Evolutionary conservation across 805 yeast genomes (phyloP), one percentile per base, ranked within the genome.

Genomic region (Ogataea kodamae): DNA sequence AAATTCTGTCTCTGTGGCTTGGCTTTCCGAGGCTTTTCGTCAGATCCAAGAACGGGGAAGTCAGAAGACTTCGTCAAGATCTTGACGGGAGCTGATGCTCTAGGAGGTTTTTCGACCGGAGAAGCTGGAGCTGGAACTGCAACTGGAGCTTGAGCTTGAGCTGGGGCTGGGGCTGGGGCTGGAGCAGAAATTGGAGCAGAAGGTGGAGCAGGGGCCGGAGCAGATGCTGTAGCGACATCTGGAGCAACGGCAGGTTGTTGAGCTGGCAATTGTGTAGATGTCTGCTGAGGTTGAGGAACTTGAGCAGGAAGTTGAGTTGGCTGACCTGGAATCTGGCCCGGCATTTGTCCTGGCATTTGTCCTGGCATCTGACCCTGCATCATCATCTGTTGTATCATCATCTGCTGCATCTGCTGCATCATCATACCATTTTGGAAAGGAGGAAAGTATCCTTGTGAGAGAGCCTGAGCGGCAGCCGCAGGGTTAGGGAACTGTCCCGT

Each of bases 401-500:
- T 25, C 27, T 44, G 51, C 14, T 25, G 42, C 27, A 39, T 50
- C 48, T 46, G 49, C 18, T 40, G 43, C 5, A 46, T 54, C 35
- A 49, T 39, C 45, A 49, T 43, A 7, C 50, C 50, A 19, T 43
- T 48, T 34, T 49, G 54, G 37, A 47, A 42, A 6, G 45, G 48
- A 9, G 57, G 46, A 40, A 55, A 39, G 26, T 51, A 42, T 28
- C 54, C 50, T 33, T 57, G 61, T 2, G 55, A 43, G 54, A 56
- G 37, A 3, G 61, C 62, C 32, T 53, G 59, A 17, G 59, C 49
- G 11, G 62, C 62, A 14, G 53, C 41, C 17, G 50, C 55, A 18
- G 55, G 33, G 26, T 52, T 54, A 18, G 61, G 57, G 25, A 57
- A 57, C 28, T 53, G 57, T 18, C 60, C 61, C 1, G 60, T 43